These are phyloP conservation scores for Hypocreales sp. DNA, from an alignment of 2,329 filamentous ascomycete genomes.

Conservation along the genomic window DNA sequence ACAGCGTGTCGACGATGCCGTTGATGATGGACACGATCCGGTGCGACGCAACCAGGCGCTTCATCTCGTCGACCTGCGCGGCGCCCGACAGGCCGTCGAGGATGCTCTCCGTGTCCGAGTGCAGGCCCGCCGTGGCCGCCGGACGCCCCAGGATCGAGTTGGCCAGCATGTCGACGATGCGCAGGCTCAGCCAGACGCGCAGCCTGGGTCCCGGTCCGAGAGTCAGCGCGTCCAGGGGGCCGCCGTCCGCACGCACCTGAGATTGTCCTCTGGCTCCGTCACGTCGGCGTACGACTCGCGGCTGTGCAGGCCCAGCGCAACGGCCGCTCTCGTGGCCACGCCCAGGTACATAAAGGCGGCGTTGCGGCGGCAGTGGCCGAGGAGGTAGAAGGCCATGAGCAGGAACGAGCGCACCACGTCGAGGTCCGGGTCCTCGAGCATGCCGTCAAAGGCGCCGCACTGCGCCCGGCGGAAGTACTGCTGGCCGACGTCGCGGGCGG, in stretches of 20 bases:
- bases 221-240: no score
- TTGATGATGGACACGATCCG: constrained; percentile 26
- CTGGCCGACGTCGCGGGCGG: constrained; percentile 14
- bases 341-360: constrained; percentile 49
- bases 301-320: constrained; percentile 38
- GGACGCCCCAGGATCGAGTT: constrained; percentile 22
- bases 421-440: constrained; percentile 37
- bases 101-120: constrained; percentile 10
- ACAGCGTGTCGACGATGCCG: constrained; percentile 24
- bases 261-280: constrained; percentile 4
- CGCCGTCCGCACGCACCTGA: constrained; percentile 9
- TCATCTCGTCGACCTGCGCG: constrained; percentile 2
- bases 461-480: constrained; percentile 32
- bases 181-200: constrained; percentile 20
- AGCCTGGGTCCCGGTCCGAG: no score
- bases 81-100: constrained; percentile 8
- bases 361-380: constrained; percentile 41
- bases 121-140: constrained; percentile 17
- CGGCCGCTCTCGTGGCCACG: constrained; percentile 39
- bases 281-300: constrained; percentile 13
- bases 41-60: constrained; percentile 23
- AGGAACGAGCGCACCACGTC: constrained; percentile 35
- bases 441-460: constrained; percentile 28
- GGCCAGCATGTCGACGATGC: constrained; percentile 21
- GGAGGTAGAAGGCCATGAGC: constrained; percentile 43